Percentiles rank a stretch among this genome's conserved stretches.
phyloP scores from a whole-genome alignment of 805 yeast genomes.

The Kockiozyma suomiensis region DNA sequence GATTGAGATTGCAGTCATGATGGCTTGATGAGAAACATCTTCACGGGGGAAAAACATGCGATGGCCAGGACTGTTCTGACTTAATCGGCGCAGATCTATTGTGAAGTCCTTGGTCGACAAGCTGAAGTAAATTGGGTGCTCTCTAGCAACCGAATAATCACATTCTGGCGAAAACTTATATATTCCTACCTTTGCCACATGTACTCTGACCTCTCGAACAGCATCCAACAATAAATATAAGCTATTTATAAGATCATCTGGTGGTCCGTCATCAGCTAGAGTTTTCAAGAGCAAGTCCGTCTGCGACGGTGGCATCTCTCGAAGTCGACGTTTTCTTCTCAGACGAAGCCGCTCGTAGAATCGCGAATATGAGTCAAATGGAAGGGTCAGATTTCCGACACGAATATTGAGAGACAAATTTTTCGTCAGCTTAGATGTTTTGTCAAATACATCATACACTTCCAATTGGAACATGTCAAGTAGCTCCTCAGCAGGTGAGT shows the following conservation, averaged over 20 bases:
- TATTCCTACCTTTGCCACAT: constrained; percentile 41
- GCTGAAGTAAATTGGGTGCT: constrained; percentile 11
- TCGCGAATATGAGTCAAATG: constrained; percentile 26
- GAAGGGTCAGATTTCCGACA: constrained; percentile 27
- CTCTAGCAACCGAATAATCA: neutral
- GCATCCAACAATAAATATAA: constrained; percentile 41
- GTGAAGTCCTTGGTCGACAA: constrained; percentile 42
- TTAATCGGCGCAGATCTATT: constrained; percentile 45
- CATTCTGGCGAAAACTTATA: constrained; percentile 37
- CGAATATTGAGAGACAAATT: constrained; percentile 19
- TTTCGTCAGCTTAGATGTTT: neutral
- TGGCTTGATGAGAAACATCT: constrained; percentile 48
- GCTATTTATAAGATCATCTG: constrained; percentile 26
- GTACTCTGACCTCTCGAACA: constrained; percentile 44
- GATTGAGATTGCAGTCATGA: constrained; percentile 42
- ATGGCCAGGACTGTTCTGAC: constrained; percentile 47
- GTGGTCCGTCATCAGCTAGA: neutral
- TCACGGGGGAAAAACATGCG: constrained; percentile 41
- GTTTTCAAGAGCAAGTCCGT: neutral
- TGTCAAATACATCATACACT: constrained; percentile 16
- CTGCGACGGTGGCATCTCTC: neutral
- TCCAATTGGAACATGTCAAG: constrained; percentile 28
- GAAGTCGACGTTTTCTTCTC: neutral
- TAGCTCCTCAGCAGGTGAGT: constrained; percentile 15
- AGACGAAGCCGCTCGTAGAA: constrained; percentile 10